A percentile compares a stretch with the other conserved stretches of the same genome.
These are phyloP conservation scores for Claviceps cyperi DNA, from an alignment of 2,329 filamentous ascomycete species.

Conservation along the genomic window DNA sequence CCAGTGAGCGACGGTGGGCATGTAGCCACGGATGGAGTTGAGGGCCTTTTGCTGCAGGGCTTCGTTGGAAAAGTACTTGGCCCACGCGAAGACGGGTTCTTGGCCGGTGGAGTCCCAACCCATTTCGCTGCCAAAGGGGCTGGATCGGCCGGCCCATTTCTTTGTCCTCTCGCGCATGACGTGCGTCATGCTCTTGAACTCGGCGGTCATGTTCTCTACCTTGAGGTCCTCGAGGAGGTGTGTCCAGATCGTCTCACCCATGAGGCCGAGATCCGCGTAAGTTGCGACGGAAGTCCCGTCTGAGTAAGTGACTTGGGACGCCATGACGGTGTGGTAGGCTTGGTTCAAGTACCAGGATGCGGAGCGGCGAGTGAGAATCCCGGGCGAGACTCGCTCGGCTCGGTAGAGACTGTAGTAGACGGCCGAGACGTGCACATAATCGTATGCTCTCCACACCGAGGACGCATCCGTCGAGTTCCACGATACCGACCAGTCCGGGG, in stretches of 20 bases:
- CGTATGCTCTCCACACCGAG: conserved; percentile 36
- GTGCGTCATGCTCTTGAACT: conserved; percentile 25
- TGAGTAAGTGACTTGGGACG: background rate
- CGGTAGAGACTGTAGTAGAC: conserved; percentile 45
- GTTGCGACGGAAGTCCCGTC: conserved; percentile 21
- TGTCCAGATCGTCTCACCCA: conserved; percentile 45
- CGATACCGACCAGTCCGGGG: conserved; percentile 31
- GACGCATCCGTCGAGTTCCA: conserved; percentile 35
- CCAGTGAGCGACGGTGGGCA: conserved; percentile 45
- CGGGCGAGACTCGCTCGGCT: conserved; percentile 33
- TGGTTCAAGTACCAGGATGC: conserved; percentile 43
- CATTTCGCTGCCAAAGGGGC: conserved; percentile 47
- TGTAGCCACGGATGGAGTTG: conserved; percentile 39
- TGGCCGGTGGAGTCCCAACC: conserved; percentile 49
- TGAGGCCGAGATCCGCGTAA: conserved; percentile 35
- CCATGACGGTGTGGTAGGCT: conserved; percentile 30
- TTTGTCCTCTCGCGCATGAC: conserved; percentile 34
- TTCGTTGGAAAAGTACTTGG: conserved; percentile 18
- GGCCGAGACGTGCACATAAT: conserved; percentile 42
- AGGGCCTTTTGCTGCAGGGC: conserved; percentile 27
- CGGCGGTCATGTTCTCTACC: conserved; percentile 26
- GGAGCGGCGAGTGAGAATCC: conserved; percentile 23
- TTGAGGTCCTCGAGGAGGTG: conserved; percentile 36
- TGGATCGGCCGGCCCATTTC: conserved; percentile 33
- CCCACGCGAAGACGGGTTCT: conserved; percentile 47